Conservation (phyloP, 2,329 filamentous ascomycete genomes). For the Botrytis fragariae region DNA sequence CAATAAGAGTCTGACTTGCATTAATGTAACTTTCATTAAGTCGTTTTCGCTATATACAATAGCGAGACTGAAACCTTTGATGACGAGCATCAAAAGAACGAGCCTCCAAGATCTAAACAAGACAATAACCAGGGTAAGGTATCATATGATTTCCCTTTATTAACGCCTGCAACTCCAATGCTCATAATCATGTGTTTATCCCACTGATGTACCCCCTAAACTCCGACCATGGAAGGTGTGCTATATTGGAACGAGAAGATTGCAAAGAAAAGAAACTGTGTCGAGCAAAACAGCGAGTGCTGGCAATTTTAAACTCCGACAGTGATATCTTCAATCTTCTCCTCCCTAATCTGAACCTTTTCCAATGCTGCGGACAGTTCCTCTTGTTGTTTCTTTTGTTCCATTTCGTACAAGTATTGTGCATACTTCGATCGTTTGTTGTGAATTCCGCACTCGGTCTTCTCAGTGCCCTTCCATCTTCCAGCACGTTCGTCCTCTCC, state of each 20-base stretch:
- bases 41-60: conserved; percentile 3
- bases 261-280: neutral
- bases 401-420: conserved; percentile 54
- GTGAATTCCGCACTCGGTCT: conserved; percentile 98
- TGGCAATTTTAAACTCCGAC: conserved; percentile 10
- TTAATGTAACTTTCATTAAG: conserved; percentile 7
- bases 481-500: conserved; percentile 95
- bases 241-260: neutral
- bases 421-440: conserved; percentile 95
- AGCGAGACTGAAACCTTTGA: neutral
- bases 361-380: conserved; percentile 31
- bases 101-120: conserved; percentile 10
- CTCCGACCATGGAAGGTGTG: conserved; percentile 6
- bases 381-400: conserved; percentile 37
- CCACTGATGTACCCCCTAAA: neutral
- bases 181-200: conserved; percentile 16
- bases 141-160: conserved; percentile 14
- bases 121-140: conserved; percentile 6
- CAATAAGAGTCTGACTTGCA: neutral
- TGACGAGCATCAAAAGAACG: neutral
- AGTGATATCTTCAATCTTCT: conserved; percentile 23
- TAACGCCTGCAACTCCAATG: conserved; percentile 18
- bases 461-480: conserved; percentile 92
- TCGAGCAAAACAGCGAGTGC: neutral
- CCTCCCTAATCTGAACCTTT: conserved; percentile 28